Base-by-base conservation (phyloP, 768 basidiomycete species). In the Mycena indigotica region DNA sequence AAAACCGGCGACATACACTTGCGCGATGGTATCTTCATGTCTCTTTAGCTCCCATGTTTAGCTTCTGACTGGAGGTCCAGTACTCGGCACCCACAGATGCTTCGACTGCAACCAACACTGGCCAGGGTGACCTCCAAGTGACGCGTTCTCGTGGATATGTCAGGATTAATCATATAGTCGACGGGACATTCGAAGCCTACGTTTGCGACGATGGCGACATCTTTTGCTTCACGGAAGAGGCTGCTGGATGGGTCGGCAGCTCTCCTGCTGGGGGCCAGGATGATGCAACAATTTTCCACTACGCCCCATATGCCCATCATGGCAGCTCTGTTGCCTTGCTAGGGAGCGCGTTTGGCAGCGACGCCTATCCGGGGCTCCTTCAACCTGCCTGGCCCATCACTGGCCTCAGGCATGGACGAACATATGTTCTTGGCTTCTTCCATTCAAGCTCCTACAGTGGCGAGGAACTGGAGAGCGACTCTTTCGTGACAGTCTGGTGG, bases 241-340 rank as follows among this genome's bases (percentile, higher is more conserved):
- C 49, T 21, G 26, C 44, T n/a, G 52, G 52, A 19, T 65, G 63
- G 63, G 25, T 56, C 29, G 60, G 63, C 23, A 50, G 50, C 15
- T 59, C 57, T 15, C 25, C 53, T 19, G 12, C 2, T 25, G 58
- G 53, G 26, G 65, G 60, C n/a, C 16, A 41, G 5, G 23, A 28
- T 52, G 66, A 70, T 58, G 65, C 69, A 50, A 65, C 63, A 32
- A 53, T 70, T 6, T 63, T 60, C 49, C 56, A 63, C 51, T 60
- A 58, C 30, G 54, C 32, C 32, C 53, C 52, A 28, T 66, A 61
- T 25, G 62, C 65, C 8, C 65, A 64, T 46, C 10, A 3, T 5
- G 62, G 65, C 17, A 8, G n/a, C 16, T 41, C 62, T 24, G 62
- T 58, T 51, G 62, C 38, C 13, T 49, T 63, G 23, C 57, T 66